These are phyloP conservation scores for Ogataea paradorogensis DNA, from an alignment of 805 yeast species.

Conservation along the genomic window DNA sequence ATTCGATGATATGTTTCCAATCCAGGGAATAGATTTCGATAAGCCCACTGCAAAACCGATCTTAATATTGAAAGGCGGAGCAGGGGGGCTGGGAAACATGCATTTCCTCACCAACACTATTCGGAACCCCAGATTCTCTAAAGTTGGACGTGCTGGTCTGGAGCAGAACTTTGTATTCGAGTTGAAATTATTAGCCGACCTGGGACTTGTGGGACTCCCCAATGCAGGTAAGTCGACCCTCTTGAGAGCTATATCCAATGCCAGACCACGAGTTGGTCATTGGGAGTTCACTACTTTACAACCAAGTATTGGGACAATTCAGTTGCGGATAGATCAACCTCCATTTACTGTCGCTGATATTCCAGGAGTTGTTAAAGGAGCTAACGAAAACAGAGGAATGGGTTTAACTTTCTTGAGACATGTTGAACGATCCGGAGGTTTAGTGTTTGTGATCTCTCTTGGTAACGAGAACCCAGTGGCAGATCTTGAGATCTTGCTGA, in stretches of 20 bases:
- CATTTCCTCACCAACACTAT: conserved; percentile 82
- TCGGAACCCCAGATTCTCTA: conserved; percentile 87
- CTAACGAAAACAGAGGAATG: conserved; percentile 82
- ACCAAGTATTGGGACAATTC: conserved; percentile 89
- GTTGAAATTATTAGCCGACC: conserved; percentile 83
- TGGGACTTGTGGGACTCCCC: conserved; percentile 93
- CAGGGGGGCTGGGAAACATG: conserved; percentile 96
- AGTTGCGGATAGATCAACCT: conserved; percentile 56
- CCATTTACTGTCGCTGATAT: conserved; percentile 95
- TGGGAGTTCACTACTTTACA: conserved; percentile 96
- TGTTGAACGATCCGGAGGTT: conserved; percentile 85
- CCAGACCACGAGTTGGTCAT: conserved; percentile 88
- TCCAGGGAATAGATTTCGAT: conserved; percentile 74
- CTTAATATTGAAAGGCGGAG: conserved; percentile 76
- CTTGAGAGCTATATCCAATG: conserved; percentile 80
- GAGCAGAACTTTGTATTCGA: conserved; percentile 73
- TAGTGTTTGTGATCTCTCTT: conserved; percentile 81
- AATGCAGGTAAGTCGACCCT: conserved; percentile 96
- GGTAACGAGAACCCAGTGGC: conserved; percentile 63
- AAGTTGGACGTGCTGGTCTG: conserved; percentile 69
- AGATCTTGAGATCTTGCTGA: conserved; percentile 60
- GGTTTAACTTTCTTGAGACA: conserved; percentile 91
- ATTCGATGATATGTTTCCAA: conserved; percentile 66
- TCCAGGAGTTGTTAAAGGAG: conserved; percentile 93
- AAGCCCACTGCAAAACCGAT: conserved; percentile 63